Percentiles rank a stretch among this genome's conserved stretches.
Conservation (phyloP, 257 asterid species). For the Nicotiana tabacum region DNA sequence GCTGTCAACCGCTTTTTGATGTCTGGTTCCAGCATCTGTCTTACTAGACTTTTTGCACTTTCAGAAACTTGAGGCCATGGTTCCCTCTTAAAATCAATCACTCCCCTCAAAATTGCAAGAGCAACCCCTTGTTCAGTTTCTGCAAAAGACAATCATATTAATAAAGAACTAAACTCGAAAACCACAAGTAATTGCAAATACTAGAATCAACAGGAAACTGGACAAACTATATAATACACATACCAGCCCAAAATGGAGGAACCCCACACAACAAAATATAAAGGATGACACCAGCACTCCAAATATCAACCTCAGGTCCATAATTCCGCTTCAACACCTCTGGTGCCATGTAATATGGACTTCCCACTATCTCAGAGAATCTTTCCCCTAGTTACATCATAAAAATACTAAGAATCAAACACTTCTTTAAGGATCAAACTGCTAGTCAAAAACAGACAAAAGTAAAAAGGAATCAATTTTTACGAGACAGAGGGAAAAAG, state of each 20-base stretch:
- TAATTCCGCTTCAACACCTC: constrained; percentile 85
- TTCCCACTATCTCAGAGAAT: constrained; percentile 87
- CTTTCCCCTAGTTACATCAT: constrained; percentile 45
- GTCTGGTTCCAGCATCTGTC: constrained; percentile 86
- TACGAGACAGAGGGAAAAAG: background rate
- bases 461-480: background rate
- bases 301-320: constrained; percentile 86
- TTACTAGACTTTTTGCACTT: constrained; percentile 73
- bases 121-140: constrained; percentile 97
- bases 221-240: background rate
- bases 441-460: background rate
- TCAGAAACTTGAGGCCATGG: constrained; percentile 95
- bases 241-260: constrained; percentile 99
- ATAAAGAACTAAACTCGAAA: background rate
- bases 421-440: background rate
- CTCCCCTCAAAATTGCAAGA: constrained; percentile 78
- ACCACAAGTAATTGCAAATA: background rate
- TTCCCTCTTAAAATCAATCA: constrained; percentile 81
- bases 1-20: constrained; percentile 83
- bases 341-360: constrained; percentile 96
- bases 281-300: constrained; percentile 97
- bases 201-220: background rate
- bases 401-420: background rate
- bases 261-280: constrained; percentile 90
- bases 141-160: constrained; percentile 19